phyloP scores from a whole-genome alignment of 208 protist species.

The Acanthamoeba triangularis region DNA sequence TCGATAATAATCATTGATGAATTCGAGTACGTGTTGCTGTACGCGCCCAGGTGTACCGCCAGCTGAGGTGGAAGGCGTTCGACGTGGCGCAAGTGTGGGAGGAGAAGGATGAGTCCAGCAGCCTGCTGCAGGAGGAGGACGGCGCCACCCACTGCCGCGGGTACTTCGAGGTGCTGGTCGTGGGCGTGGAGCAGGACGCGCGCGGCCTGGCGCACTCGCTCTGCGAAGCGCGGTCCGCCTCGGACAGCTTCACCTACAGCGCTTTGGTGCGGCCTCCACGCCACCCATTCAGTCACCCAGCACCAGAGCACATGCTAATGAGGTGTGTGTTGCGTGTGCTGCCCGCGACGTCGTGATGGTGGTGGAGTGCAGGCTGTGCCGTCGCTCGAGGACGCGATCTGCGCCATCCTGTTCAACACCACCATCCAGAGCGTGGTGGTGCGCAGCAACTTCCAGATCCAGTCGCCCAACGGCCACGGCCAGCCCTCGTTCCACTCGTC shows the following conservation, averaged over 20 bases:
- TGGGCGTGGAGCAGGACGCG: conserved; percentile 34
- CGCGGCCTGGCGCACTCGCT: conserved; percentile 28
- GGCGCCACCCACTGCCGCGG: not conserved
- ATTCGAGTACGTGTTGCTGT: not conserved
- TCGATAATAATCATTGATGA: not conserved
- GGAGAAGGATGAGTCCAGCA: not conserved
- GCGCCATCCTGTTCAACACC: conserved; percentile 63
- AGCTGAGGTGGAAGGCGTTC: conserved; percentile 37
- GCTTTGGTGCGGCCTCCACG: not conserved
- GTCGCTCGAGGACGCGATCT: conserved; percentile 50
- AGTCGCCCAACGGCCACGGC: conserved; percentile 27
- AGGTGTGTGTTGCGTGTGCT: not conserved
- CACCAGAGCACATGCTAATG: not conserved
- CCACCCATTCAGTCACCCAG: not conserved
- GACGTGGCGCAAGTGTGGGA: conserved; percentile 26
- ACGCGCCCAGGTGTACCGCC: conserved; percentile 14
- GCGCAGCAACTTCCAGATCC: conserved; percentile 61
- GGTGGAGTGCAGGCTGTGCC: conserved; percentile 7
- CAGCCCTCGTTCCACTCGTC: conserved; percentile 20
- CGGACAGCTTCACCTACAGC: conserved; percentile 65
- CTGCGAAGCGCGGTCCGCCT: not conserved
- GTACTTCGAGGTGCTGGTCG: conserved; percentile 61
- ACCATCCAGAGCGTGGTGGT: conserved; percentile 53
- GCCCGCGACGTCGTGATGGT: too few relatives aligned
- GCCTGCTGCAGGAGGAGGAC: conserved; percentile 39